Evolutionary conservation across 1,284 basidiomycete species (phyloP).

Genomic region (Nidula niveotomentosa): DNA sequence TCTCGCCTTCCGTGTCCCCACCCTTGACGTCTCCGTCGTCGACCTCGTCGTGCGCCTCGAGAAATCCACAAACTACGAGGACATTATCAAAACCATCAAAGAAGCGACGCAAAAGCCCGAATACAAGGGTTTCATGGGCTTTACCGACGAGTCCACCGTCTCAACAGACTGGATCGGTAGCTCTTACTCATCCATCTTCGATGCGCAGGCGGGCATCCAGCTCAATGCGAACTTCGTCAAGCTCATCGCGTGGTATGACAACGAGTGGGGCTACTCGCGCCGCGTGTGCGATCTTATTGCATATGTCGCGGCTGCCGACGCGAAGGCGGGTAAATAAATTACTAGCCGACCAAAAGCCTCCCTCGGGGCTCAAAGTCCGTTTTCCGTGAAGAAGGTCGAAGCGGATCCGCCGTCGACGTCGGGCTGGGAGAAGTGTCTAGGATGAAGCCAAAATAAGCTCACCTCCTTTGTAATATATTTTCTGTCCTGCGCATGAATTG

Average conservation of each 20-base stretch:
- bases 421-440: too few species aligned
- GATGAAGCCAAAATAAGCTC: not conserved
- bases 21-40: constrained; percentile 94
- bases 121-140: constrained; percentile 82
- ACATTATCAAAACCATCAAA: constrained; percentile 87
- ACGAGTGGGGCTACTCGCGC: constrained; percentile 93
- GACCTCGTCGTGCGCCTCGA: constrained; percentile 92
- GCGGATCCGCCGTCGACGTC: too few species aligned
- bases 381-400: too few species aligned
- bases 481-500: not conserved
- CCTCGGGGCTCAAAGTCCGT: too few species aligned
- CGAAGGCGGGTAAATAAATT: constrained; percentile 2
- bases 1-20: constrained; percentile 96
- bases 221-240: constrained; percentile 93
- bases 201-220: constrained; percentile 86
- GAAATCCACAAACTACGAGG: constrained; percentile 80
- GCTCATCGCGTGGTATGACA: constrained; percentile 93
- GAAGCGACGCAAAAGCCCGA: constrained; percentile 69
- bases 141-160: constrained; percentile 93
- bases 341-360: too few species aligned
- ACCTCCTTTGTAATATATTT: not conserved
- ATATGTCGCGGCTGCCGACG: constrained; percentile 57
- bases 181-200: constrained; percentile 80
- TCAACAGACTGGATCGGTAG: constrained; percentile 90
- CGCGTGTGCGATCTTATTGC: constrained; percentile 89